These are phyloP conservation scores for Hanseniaspora taiwanica DNA, from an alignment of 805 yeast species.

Conservation along the genomic window DNA sequence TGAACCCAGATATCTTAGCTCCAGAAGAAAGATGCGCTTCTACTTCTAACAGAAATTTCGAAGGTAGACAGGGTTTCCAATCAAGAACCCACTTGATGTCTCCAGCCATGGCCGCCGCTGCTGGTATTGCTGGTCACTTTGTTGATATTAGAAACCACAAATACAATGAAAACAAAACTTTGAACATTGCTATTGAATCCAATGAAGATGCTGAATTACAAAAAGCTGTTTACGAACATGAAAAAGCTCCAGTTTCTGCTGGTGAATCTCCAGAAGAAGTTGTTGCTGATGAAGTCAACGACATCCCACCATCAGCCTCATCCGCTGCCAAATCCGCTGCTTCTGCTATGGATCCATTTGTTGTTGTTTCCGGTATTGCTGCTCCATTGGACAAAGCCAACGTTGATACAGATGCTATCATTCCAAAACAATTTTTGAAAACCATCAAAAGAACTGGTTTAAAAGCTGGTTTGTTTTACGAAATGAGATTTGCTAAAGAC, in stretches of 20 bases:
- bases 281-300: slow-evolving; percentile 42
- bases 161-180: slow-evolving; percentile 42
- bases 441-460: slow-evolving; percentile 97
- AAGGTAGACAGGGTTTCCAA: slow-evolving; percentile 96
- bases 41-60: slow-evolving; percentile 96
- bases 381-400: slow-evolving; percentile 93
- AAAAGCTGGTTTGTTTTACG: slow-evolving; percentile 78
- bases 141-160: slow-evolving; percentile 78
- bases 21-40: slow-evolving; percentile 98
- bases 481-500: slow-evolving; percentile 64
- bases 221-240: slow-evolving; percentile 59
- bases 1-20: slow-evolving; percentile 94
- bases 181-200: slow-evolving; percentile 30
- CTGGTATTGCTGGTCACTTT: slow-evolving; percentile 83
- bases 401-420: slow-evolving; percentile 96
- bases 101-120: slow-evolving; percentile 99
- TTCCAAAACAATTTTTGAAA: slow-evolving; percentile 95
- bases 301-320: slow-evolving; percentile 40
- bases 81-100: slow-evolving; percentile 97
- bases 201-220: slow-evolving; percentile 47
- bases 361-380: slow-evolving; percentile 66
- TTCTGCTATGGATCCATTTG: slow-evolving; percentile 62
- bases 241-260: slow-evolving; percentile 46
- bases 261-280: slow-evolving; percentile 38
- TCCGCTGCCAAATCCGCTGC: slow-evolving; percentile 24